phyloP scores from a whole-genome alignment of 78 protist species.

The Corallochytrium limacisporum region DNA sequence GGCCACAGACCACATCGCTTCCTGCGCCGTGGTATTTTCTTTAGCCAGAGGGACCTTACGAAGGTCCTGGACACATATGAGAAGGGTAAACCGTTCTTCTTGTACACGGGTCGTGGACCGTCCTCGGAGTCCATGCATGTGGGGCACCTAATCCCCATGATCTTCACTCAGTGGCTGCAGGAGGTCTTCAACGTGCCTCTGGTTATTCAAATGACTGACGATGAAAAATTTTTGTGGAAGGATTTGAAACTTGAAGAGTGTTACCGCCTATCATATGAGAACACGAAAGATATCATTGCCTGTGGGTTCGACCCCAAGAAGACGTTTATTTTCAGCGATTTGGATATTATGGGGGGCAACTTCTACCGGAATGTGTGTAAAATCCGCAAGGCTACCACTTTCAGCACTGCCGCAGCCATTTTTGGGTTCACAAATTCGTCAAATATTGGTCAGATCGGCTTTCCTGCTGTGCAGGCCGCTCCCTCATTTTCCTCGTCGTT shows the following conservation, averaged over 20 bases:
- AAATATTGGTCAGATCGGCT: constrained; percentile 64
- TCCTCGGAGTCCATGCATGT: constrained; percentile 84
- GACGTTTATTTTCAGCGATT: constrained; percentile 94
- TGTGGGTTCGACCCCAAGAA: constrained; percentile 88
- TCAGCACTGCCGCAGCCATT: constrained; percentile 24
- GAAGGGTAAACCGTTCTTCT: constrained; percentile 77
- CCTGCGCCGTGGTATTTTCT: constrained; percentile 70
- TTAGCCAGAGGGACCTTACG: constrained; percentile 77
- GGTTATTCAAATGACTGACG: constrained; percentile 98
- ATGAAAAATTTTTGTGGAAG: constrained; percentile 92
- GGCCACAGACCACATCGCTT: constrained; percentile 62
- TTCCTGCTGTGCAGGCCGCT: constrained; percentile 93
- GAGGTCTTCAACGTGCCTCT: constrained; percentile 91
- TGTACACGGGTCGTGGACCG: constrained; percentile 99
- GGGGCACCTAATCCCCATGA: constrained; percentile 94
- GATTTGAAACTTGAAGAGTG: constrained; percentile 64
- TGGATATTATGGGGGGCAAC: constrained; percentile 64
- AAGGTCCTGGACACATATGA: constrained; percentile 63
- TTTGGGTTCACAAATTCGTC: constrained; percentile 64
- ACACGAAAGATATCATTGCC: constrained; percentile 95
- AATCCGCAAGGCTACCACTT: constrained; percentile 36
- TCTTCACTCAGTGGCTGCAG: constrained; percentile 88
- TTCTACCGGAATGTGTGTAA: constrained; percentile 51
- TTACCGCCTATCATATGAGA: constrained; percentile 51
- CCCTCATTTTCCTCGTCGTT: constrained; percentile 85